phyloP scores from a whole-genome alignment of 179 eudicot genomes.

The Actinidia arguta region DNA sequence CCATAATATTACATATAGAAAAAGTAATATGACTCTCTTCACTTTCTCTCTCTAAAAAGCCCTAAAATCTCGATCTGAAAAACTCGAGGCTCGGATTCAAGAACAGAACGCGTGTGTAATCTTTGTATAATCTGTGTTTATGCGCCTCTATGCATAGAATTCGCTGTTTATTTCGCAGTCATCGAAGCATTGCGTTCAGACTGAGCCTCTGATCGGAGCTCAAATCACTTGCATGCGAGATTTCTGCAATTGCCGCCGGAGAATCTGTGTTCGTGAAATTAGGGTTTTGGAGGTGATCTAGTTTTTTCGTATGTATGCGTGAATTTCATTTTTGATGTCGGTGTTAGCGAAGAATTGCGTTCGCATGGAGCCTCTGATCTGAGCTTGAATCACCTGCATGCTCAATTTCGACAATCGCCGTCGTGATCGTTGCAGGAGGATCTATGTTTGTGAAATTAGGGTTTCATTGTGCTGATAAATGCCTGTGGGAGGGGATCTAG shows the following conservation, averaged over 20 bases:
- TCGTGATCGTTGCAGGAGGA: slow-evolving; percentile 6
- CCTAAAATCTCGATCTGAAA: slow-evolving; percentile 30
- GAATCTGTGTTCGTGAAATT: background rate
- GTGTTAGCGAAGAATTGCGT: background rate
- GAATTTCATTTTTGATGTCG: background rate
- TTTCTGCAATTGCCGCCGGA: background rate
- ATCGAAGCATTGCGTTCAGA: background rate
- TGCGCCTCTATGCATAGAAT: too few species aligned
- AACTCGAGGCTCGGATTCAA: background rate
- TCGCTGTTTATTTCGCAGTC: background rate
- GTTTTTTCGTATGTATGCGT: background rate
- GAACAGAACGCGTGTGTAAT: background rate
- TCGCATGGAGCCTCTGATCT: too few species aligned
- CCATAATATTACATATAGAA: too few species aligned
- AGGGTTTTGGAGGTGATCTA: too few species aligned
- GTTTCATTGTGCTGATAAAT: slow-evolving; percentile 51
- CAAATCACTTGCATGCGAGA: background rate
- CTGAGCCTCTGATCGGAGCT: too few species aligned
- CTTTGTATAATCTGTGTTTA: background rate
- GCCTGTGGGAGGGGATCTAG: slow-evolving; percentile 72
- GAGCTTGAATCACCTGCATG: slow-evolving; percentile 7
- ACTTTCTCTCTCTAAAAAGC: slow-evolving; percentile 26
- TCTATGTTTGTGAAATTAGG: slow-evolving; percentile 34
- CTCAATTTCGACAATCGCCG: slow-evolving; percentile 14
- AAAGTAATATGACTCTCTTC: too few species aligned